These are phyloP conservation scores for Candida stauntonica DNA, from an alignment of 805 yeast species.

Conservation along the genomic window DNA sequence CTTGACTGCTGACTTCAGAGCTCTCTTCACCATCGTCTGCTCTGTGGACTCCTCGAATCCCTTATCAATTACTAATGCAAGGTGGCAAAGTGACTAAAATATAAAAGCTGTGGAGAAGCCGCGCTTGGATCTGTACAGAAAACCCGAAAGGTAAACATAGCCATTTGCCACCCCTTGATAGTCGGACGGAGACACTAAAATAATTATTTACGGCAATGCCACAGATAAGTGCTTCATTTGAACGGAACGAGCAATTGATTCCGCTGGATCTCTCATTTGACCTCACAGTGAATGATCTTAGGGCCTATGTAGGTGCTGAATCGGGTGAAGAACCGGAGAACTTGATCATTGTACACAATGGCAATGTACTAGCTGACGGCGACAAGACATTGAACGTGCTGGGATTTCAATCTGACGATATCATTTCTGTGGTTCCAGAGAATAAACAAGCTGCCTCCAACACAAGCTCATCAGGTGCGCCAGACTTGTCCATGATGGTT, in stretches of 20 bases:
- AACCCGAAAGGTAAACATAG: conserved; percentile 8
- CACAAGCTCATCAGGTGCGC: not conserved
- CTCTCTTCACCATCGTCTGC: no score
- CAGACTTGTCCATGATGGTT: not conserved
- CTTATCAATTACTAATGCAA: no score
- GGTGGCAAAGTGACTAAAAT: no score
- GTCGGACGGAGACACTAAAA: no score
- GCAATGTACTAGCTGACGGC: conserved; percentile 33
- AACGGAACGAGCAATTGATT: conserved; percentile 15
- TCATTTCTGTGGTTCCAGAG: conserved; percentile 30
- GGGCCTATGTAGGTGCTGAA: conserved; percentile 57
- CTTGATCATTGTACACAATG: conserved; percentile 49
- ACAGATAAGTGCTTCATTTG: conserved; percentile 19
- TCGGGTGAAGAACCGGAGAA: conserved; percentile 25
- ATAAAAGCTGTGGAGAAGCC: not conserved
- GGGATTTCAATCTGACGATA: conserved; percentile 53
- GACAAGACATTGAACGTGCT: conserved; percentile 40
- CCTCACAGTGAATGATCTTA: conserved; percentile 60
- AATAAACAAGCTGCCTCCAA: no score
- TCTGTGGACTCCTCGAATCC: no score
- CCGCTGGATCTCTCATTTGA: conserved; percentile 61
- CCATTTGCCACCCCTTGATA: not conserved
- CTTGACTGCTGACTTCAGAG: not conserved
- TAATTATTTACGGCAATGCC: no score
- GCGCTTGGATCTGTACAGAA: not conserved